Evolutionary conservation across 176 grass and related monocot genomes (phyloP), one percentile per base, ranked within the genome.

Genomic region (Oryza glumipatula): DNA sequence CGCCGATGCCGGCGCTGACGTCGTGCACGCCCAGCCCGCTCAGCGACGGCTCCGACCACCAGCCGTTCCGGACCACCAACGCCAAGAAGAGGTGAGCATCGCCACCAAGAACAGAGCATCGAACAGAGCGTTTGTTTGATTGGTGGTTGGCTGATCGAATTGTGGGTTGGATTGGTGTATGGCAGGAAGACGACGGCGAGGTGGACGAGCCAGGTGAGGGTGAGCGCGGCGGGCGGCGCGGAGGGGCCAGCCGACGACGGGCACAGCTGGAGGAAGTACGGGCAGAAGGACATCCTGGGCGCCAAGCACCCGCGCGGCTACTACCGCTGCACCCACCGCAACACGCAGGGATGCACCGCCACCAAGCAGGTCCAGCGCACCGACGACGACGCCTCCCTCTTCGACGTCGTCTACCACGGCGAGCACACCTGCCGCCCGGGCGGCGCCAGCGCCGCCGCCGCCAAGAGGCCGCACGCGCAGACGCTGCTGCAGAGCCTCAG

Each of bases 241-340:
- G 89, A 89, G 28, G 91, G 89, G 44, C 86, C 84, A 15, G 49
- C 58, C 11, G 91, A 94, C 67, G 94, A 97, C 79, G 91, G 94
- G 3, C 72, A 88, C 85, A 90, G 89, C 77, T 97, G 94, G 94
- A 91, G 94, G 70, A 97, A 94, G 80, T 97, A 97, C 86, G 94
- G 94, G 0, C 94, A 97, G 82, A 97, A 97, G 85, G 91, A 94
- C 79, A 97, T 97, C 73, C 94, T 97, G 14, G 89, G 94, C 28
- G 91, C 94, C 73, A 93, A 90, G 68, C 86, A 94, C 86, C 94
- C 94, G 12, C 76, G 96, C 23, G 89, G 88, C 0, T 98, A 98
- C 77, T 95, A 98, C 83, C 89, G 96, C 10, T 98, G 96, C 91
- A 98, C 96, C 12, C 85, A 94, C 83, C 93, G 93, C 85, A 95